Evolutionary conservation across 2,329 filamentous ascomycete genomes (phyloP).

Genomic region (Orbilia blumenaviensis): DNA sequence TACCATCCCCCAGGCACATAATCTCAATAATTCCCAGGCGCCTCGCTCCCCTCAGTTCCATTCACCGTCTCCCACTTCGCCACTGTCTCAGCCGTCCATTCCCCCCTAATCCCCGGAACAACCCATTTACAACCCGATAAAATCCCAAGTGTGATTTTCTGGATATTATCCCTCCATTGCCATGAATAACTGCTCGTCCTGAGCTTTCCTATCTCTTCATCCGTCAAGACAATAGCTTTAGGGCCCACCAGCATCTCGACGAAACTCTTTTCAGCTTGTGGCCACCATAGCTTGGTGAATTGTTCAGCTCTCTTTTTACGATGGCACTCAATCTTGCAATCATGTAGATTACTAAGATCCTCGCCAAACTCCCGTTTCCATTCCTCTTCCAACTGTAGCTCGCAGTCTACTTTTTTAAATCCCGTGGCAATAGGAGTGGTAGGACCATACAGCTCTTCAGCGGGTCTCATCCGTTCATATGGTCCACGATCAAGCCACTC

Average conservation of each 20-base stretch:
- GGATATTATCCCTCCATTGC: constrained; percentile 8
- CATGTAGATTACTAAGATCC: constrained; percentile 30
- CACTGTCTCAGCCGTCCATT: constrained; percentile 35
- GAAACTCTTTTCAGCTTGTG: constrained; percentile 21
- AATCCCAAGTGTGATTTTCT: constrained; percentile 14
- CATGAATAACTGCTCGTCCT: not conserved
- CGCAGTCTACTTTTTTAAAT: constrained; percentile 14
- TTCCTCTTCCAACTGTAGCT: constrained; percentile 8
- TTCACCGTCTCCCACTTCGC: constrained; percentile 3
- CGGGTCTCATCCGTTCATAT: not conserved
- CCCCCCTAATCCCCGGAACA: constrained; percentile 23
- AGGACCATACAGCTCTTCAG: constrained; percentile 5
- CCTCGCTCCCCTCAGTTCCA: not conserved
- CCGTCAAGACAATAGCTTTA: constrained; percentile 5
- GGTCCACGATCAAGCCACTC: constrained; percentile 7
- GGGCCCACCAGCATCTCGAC: constrained; percentile 20
- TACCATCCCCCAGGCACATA: not conserved
- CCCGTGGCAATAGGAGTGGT: not conserved
- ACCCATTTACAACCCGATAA: constrained; percentile 32
- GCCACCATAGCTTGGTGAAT: constrained; percentile 38
- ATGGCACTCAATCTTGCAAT: constrained; percentile 32
- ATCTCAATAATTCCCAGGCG: not conserved
- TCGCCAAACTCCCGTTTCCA: constrained; percentile 20
- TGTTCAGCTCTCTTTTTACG: constrained; percentile 1
- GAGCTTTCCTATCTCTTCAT: not conserved